Percentiles rank a stretch among this genome's conserved stretches.
Evolutionary conservation across 805 yeast species (phyloP).

Genomic region (Candida ascalaphidarum): DNA sequence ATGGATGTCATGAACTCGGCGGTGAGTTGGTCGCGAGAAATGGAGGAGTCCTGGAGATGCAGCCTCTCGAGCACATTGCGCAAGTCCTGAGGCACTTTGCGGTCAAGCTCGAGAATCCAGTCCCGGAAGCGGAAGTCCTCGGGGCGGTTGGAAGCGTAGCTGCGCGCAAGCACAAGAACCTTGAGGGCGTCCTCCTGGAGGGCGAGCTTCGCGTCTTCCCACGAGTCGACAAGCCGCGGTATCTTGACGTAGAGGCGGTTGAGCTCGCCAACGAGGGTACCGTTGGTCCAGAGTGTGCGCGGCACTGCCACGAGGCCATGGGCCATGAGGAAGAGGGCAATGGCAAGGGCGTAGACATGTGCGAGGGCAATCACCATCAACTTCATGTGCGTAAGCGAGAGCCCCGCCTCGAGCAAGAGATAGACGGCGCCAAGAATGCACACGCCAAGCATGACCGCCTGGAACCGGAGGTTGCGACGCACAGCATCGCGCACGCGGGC

Average conservation of each 20-base stretch:
- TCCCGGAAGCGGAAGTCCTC: conserved; percentile 40
- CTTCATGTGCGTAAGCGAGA: conserved; percentile 48
- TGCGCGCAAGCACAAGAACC: conserved; percentile 42
- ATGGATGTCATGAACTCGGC: conserved; percentile 40
- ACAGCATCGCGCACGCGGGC: conserved; percentile 49
- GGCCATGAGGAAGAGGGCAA: conserved; percentile 80
- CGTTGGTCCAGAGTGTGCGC: conserved; percentile 33
- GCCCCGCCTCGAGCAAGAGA: conserved; percentile 45
- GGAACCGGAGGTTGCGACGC: conserved; percentile 49
- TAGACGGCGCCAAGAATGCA: conserved; percentile 53
- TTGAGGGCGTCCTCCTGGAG: conserved; percentile 57
- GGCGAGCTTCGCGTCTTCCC: conserved; percentile 54
- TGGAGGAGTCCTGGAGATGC: conserved; percentile 11
- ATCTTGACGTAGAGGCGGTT: conserved; percentile 42
- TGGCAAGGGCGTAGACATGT: conserved; percentile 64
- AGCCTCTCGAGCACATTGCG: conserved; percentile 23
- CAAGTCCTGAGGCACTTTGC: conserved; percentile 33
- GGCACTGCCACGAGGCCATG: conserved; percentile 72
- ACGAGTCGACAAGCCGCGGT: conserved; percentile 48
- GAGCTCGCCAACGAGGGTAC: conserved; percentile 18
- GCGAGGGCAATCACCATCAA: conserved; percentile 66
- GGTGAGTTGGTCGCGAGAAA: conserved; percentile 26
- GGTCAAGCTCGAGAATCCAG: conserved; percentile 56
- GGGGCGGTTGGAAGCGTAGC: conserved; percentile 22
- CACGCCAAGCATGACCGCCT: conserved; percentile 43